Evolutionary conservation across 768 basidiomycete genomes (phyloP).

Genomic region (Suillus variegatus): DNA sequence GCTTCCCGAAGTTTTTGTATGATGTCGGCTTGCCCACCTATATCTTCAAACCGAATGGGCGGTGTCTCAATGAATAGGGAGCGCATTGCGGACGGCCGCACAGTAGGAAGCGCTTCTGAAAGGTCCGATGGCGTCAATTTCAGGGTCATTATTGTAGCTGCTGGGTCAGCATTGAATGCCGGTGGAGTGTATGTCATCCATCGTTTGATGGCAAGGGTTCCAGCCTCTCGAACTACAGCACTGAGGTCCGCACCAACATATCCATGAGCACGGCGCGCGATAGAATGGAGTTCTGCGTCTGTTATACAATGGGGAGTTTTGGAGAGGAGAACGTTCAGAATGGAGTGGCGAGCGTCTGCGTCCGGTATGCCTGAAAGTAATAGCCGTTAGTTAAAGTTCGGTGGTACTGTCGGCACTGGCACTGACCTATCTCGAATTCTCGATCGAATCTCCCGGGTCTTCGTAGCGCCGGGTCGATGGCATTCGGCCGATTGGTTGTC

Average conservation of each 20-base stretch:
- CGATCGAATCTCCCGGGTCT: conserved; percentile 91
- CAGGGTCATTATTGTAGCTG: conserved; percentile 24
- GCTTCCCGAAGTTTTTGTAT: conserved; percentile 88
- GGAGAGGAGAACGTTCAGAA: conserved; percentile 80
- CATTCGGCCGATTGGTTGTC: conserved; percentile 94
- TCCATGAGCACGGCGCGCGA: conserved; percentile 86
- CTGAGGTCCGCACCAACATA: conserved; percentile 97
- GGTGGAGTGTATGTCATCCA: conserved; percentile 47
- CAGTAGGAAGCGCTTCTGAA: conserved; percentile 65
- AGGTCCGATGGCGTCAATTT: conserved; percentile 65
- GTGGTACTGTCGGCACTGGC: conserved; percentile 1
- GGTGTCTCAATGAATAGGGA: conserved; percentile 89
- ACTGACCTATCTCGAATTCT: conserved; percentile 90
- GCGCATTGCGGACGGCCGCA: conserved; percentile 93
- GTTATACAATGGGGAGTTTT: conserved; percentile 79
- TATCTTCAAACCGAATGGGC: conserved; percentile 79
- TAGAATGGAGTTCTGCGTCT: conserved; percentile 54
- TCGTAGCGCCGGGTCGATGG: conserved; percentile 90
- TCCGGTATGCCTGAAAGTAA: conserved; percentile 76
- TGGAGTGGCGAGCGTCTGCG: conserved; percentile 78
- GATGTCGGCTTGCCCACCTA: conserved; percentile 82
- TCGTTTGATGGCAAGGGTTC: conserved; percentile 87
- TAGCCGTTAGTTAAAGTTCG: not conserved
- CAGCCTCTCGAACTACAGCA: conserved; percentile 90
- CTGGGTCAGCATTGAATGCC: conserved; percentile 6